A percentile compares a stretch with the other conserved stretches of the same genome.
Evolutionary conservation across 1,284 basidiomycete genomes (phyloP).

Genomic region (Puccinia polysora): DNA sequence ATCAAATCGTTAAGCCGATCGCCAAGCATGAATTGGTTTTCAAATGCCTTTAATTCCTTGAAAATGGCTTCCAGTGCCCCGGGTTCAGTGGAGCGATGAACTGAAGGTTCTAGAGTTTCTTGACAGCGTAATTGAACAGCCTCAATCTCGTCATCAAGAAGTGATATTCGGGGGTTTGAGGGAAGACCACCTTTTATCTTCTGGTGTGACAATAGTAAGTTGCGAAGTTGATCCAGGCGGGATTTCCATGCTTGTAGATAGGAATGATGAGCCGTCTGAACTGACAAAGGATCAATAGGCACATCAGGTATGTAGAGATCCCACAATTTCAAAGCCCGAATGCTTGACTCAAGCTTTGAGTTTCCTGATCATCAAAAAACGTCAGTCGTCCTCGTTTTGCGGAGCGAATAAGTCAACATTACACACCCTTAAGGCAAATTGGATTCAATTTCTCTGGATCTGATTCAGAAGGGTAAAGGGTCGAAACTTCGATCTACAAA

Average conservation of each 20-base stretch:
- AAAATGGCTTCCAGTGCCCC: constrained; percentile 23
- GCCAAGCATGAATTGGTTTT: constrained; percentile 23
- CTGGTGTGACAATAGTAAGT: constrained; percentile 7
- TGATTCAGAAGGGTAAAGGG: not conserved
- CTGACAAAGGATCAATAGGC: constrained; percentile 41
- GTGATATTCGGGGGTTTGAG: constrained; percentile 19
- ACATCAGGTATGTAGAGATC: constrained; percentile 37
- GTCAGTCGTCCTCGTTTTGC: no score
- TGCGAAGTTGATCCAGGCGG: constrained; percentile 16
- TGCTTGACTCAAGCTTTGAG: not conserved
- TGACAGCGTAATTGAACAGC: constrained; percentile 3
- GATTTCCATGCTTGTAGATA: constrained; percentile 27
- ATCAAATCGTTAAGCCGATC: constrained; percentile 21
- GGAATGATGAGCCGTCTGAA: constrained; percentile 38
- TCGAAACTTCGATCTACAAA: constrained; percentile 8
- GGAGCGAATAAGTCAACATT: not conserved
- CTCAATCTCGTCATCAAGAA: constrained; percentile 16
- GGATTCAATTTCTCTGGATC: not conserved
- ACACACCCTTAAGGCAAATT: not conserved
- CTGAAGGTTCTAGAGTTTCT: constrained; percentile 24
- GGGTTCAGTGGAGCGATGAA: constrained; percentile 22
- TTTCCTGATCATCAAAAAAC: no score
- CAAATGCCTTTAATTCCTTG: constrained; percentile 37
- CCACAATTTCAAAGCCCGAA: constrained; percentile 29
- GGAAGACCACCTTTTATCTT: not conserved